Evolutionary conservation across 2,329 filamentous ascomycete species (phyloP), one percentile per base, ranked within the genome.

Genomic region (Tetracladium maxilliforme): DNA sequence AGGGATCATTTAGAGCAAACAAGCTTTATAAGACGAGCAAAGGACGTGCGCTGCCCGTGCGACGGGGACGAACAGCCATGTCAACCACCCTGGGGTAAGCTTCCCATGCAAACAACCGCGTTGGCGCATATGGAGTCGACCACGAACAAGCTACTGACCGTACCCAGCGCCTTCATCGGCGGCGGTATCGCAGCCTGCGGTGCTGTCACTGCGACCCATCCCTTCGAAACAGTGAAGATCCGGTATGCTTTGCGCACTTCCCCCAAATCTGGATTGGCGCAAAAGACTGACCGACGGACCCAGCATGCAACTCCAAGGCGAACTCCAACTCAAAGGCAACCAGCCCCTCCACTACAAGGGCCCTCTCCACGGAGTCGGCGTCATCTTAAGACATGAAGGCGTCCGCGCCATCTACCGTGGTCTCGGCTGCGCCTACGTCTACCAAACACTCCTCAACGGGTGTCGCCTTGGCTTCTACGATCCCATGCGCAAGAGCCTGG

Each of bases 211-310:
- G 86, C 92, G 37, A 95, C 90, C 25, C 90, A 98, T 54, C 86
- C 86, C 29, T 95, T 95, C 58, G 90, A 98, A 57, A 95, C 87
- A 9, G 84, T 98, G 49, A 98, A 98, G 69, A 95, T 95, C 48
- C 80, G 86, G 78, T 86, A 61, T 47, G 63, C 46, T 32, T n/a
- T n/a, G n/a, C 24, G 11, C 28, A 19, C 19, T 26, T 19, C 23
- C 10, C 10, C 13, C 17, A 25, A 16, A 24, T 16, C 11, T 11
- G 12, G 16, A 20, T 9, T 14, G 20, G 9, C 11, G 10, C 9
- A 19, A 21, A 10, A 6, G 17, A 13, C 13, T 11, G 10, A 14
- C 20, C 22, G 10, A 14, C 25, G n/a, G n/a, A n/a, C 19, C 30
- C 48, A 86, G 83, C 43, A 73, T 98, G 68, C 90, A 98, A 58